Evolutionary conservation across 108 stramenopile genomes (phyloP), one percentile per base, ranked within the genome.

Genomic region (Skeletonema marinoi): DNA sequence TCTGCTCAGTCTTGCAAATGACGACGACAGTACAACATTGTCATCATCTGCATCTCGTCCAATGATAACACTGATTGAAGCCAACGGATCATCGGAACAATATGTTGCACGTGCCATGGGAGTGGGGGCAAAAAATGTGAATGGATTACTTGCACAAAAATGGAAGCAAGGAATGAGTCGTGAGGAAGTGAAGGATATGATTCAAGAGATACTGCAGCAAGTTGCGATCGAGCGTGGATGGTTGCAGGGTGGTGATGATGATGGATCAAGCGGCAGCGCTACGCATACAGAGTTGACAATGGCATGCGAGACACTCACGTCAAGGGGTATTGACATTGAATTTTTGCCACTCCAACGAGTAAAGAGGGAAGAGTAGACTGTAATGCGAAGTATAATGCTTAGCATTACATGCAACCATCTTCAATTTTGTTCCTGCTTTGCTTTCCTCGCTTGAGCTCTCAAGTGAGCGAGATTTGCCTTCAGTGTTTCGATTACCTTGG

Each of bases 21-120:
- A 21, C 30, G 41, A 16, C n/a, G 11, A 11, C 7, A 21, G 10
- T 2, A 61, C 21, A 25, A 29, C 33, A 42, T 32, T 1, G 21
- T 29, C 33, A 42, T 32, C 16, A 60, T 21, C 6, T 17, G 51
- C 60, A 4, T 39, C 54, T 56, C 54, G 54, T 21, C 78, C 78
- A 14, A 66, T 65, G 7, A 31, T 81, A 5, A 81, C 72, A 12
- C 29, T 60, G 68, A 70, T 81, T 7, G 58, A 74, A 35, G 80
- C 80, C 6, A 74, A 81, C 69, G 80, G 80, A 44, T 36, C 73
- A 36, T 74, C 73, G 19, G 63, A 69, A 32, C 60, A 48, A 32
- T 81, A 81, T 60, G 80, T 66, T 1, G 80, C 80, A 19, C 64
- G 68, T 56, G 80, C 80, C 68, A 81, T 81, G 80, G 80, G 80